phyloP scores from a whole-genome alignment of 805 yeast species.

The Wickerhamomyces rabaulensis region DNA sequence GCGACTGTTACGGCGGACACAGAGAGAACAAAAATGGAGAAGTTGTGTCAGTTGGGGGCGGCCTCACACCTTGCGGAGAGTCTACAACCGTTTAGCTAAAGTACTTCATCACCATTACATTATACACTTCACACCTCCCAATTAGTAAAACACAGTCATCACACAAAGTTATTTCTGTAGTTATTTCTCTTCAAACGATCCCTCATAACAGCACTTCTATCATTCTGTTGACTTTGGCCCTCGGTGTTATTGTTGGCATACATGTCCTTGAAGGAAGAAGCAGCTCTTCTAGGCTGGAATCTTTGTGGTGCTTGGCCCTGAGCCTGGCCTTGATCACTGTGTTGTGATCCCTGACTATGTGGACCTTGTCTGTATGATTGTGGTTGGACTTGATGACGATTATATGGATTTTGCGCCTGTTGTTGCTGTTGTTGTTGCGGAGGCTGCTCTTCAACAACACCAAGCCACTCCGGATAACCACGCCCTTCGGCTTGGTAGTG shows the following conservation, averaged over 20 bases:
- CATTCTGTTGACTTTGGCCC: background rate
- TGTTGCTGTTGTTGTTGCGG: constrained; percentile 8
- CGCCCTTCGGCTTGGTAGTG: constrained; percentile 10
- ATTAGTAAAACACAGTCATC: too few relatives aligned
- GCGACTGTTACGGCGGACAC: background rate
- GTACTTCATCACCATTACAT: too few relatives aligned
- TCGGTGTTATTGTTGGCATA: constrained; percentile 5
- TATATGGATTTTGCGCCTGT: constrained; percentile 5
- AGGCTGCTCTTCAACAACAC: constrained; percentile 11
- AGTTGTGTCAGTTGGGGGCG: too few relatives aligned
- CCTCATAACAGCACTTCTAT: constrained; percentile 9
- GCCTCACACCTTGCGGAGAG: too few relatives aligned
- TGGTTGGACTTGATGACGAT: background rate
- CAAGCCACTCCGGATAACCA: constrained; percentile 24
- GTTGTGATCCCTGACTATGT: background rate
- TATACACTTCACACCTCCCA: background rate
- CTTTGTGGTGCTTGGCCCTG: constrained; percentile 3
- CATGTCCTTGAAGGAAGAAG: constrained; percentile 15
- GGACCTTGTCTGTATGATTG: constrained; percentile 3
- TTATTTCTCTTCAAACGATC: constrained; percentile 23
- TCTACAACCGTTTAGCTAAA: too few relatives aligned
- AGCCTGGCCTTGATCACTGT: background rate
- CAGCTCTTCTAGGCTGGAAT: constrained; percentile 5
- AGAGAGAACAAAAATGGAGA: too few relatives aligned
- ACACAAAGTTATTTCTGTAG: constrained; percentile 16